Base-by-base conservation (phyloP, 345 rosid species). In the Erodium maritimum region DNA sequence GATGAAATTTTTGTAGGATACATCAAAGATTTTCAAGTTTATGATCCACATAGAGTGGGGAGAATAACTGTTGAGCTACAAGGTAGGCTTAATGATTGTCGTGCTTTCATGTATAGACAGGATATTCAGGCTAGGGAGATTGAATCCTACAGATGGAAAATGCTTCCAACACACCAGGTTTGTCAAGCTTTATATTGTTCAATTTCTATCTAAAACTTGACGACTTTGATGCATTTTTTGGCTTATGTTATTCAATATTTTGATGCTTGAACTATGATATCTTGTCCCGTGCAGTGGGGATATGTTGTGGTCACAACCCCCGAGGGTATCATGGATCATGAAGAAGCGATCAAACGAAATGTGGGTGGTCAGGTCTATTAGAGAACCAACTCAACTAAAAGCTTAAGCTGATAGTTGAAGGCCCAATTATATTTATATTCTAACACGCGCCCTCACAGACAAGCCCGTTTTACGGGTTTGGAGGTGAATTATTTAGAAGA, bases 301-400 rank as follows among this genome's bases (percentile, higher is more conserved):
- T 93, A 83, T 72, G 86, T 93, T 56, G 91, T 87, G 19, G 69
- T 93, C 57, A 82, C 96, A 54, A 87, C 99, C 60, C 95, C 95
- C 0, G 91, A 89, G 50, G 99, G 94, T 55, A 75, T 93, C 69
- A 71, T 93, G 88, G 99, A 93, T 63, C 97, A 93, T 68, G 97
- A 93, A 72, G 91, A 85, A 61, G 99, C 99, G 42, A 70, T 75
- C 16, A 78, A 52, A 58, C 73, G 82, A 58, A 89, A 93, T 52
- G 90, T 79, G 7, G 97, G 95, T 54, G 99, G 95, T 69, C n/a
- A n/a, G n/a, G n/a, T n/a, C n/a, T n/a, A n/a, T n/a, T n/a, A n/a
- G n/a, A n/a, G n/a, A n/a, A n/a, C n/a, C n/a, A n/a, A n/a, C n/a
- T n/a, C n/a, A n/a, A n/a, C n/a, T n/a, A n/a, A n/a, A n/a, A n/a